These are phyloP conservation scores for Talaromyces adpressus DNA, from an alignment of 495 filamentous ascomycete genomes.

Conservation along the genomic window DNA sequence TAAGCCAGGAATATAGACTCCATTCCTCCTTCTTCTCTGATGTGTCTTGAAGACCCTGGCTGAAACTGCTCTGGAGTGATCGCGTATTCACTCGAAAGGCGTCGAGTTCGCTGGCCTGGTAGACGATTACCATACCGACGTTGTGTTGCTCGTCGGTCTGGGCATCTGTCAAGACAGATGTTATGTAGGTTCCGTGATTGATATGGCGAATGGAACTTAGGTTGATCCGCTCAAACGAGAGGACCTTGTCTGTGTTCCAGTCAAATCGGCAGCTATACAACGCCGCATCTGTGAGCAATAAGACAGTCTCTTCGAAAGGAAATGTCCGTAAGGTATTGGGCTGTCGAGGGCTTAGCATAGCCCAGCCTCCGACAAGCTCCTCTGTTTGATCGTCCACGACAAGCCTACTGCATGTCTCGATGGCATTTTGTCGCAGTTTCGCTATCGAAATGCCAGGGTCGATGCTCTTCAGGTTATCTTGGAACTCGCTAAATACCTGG, in stretches of 20 bases:
- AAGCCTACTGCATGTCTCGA: conserved; percentile 77
- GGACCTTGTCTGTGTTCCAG: conserved; percentile 87
- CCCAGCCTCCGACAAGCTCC: conserved; percentile 81
- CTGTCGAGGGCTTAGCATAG: conserved; percentile 60
- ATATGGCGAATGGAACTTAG: conserved; percentile 64
- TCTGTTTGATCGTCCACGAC: conserved; percentile 77
- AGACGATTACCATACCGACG: conserved; percentile 74
- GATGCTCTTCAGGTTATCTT: conserved; percentile 75
- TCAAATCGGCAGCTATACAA: conserved; percentile 87
- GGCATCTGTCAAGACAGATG: conserved; percentile 65
- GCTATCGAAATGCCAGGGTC: conserved; percentile 82
- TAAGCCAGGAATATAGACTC: conserved; percentile 37
- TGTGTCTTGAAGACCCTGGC: conserved; percentile 21
- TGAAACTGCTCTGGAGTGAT: conserved; percentile 56
- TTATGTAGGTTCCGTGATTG: conserved; percentile 79
- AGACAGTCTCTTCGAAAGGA: conserved; percentile 76
- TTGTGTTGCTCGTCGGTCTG: conserved; percentile 73
- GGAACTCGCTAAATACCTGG: conserved; percentile 84
- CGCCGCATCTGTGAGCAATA: conserved; percentile 77
- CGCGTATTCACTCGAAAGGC: conserved; percentile 76
- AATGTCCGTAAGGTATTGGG: conserved; percentile 55
- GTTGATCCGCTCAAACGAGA: conserved; percentile 80
- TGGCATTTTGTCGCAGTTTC: conserved; percentile 78
- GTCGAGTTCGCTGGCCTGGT: conserved; percentile 57
- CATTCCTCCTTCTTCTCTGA: conserved; percentile 22